These are phyloP conservation scores for Clavispora vitiphila DNA, from an alignment of 805 yeast genomes.

Conservation along the genomic window DNA sequence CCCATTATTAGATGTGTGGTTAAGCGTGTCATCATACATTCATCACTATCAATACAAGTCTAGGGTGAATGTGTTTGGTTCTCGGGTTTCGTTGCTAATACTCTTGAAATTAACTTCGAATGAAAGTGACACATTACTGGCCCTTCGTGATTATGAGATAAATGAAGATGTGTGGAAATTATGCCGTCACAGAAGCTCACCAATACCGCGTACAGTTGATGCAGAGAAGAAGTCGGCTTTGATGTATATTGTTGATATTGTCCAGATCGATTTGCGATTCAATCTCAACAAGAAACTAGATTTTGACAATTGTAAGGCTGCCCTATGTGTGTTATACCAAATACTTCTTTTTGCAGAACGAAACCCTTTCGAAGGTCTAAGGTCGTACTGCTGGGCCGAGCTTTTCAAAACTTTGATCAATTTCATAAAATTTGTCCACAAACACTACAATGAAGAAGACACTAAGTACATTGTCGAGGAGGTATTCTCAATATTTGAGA, in stretches of 20 bases:
- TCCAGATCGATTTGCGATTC: constrained; percentile 23
- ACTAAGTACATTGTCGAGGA: constrained; percentile 16
- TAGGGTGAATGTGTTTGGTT: constrained; percentile 16
- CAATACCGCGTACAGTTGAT: constrained; percentile 20
- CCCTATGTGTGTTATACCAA: constrained; percentile 22
- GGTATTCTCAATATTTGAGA: constrained; percentile 10
- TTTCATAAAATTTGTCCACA: constrained; percentile 23
- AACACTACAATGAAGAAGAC: constrained; percentile 14
- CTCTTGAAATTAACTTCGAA: constrained; percentile 22
- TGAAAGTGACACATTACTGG: constrained; percentile 1
- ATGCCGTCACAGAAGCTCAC: constrained; percentile 36
- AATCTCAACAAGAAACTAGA: constrained; percentile 35
- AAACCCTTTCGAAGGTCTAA: constrained; percentile 13
- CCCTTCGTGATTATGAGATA: constrained; percentile 9
- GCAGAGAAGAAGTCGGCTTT: constrained; percentile 21
- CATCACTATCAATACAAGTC: constrained; percentile 35
- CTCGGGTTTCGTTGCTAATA: constrained; percentile 24
- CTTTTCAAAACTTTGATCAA: constrained; percentile 25
- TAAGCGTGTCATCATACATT: constrained; percentile 34
- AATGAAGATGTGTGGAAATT: constrained; percentile 40
- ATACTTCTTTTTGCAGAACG: constrained; percentile 16
- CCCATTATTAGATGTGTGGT: constrained; percentile 23
- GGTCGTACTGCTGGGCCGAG: constrained; percentile 32
- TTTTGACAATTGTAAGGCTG: constrained; percentile 25
- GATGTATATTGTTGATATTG: constrained; percentile 18